Conservation (phyloP, 257 asterid species). For the Pogostemon cablin region DNA sequence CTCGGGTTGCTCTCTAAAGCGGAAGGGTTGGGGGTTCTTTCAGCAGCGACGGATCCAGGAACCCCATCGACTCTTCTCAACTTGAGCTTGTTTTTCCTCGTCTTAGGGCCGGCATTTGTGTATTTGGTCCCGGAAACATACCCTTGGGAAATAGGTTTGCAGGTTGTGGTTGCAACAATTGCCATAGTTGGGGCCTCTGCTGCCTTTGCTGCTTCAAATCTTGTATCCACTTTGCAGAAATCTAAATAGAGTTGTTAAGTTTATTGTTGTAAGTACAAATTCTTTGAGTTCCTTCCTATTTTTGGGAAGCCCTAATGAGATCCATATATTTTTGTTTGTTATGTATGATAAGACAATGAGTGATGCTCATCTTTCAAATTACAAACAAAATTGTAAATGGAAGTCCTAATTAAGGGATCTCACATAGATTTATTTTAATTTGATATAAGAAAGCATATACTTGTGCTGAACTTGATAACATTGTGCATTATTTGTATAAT, state of each 20-base stretch:
- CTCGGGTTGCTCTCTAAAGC: slow-evolving; percentile 88
- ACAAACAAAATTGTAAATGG: background rate
- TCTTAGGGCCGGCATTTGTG: slow-evolving; percentile 67
- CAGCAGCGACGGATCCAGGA: slow-evolving; percentile 80
- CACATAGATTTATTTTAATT: too few species aligned
- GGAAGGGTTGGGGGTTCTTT: slow-evolving; percentile 81
- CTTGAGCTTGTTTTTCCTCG: slow-evolving; percentile 56
- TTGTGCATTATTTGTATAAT: too few species aligned
- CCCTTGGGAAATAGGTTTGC: slow-evolving; percentile 83
- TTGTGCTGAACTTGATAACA: background rate
- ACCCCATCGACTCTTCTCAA: slow-evolving; percentile 62
- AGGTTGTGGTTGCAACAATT: slow-evolving; percentile 57
- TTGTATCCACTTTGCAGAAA: slow-evolving; percentile 83
- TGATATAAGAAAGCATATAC: background rate
- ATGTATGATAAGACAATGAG: background rate
- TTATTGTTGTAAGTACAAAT: background rate
- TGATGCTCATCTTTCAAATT: background rate
- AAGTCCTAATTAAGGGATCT: too few species aligned
- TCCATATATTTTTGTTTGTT: background rate
- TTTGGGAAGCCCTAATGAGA: background rate
- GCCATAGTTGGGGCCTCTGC: slow-evolving; percentile 78
- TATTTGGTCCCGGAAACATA: slow-evolving; percentile 79
- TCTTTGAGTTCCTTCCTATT: background rate
- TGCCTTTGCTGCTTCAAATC: slow-evolving; percentile 89
- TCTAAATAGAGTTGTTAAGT: slow-evolving; percentile 28